Conservation (phyloP, 306 rosid species). For the Mucuna pruriens region DNA sequence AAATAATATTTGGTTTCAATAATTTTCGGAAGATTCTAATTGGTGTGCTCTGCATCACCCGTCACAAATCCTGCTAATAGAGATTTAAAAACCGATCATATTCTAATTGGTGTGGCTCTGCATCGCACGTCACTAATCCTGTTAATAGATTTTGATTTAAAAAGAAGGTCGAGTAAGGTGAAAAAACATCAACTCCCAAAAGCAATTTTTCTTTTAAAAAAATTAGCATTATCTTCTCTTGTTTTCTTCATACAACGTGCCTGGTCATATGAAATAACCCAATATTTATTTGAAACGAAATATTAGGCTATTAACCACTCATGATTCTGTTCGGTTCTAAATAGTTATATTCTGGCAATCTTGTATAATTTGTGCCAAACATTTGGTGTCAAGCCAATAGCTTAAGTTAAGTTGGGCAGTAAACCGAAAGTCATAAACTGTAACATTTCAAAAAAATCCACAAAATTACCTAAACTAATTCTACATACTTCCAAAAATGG, state of each 20-base stretch:
- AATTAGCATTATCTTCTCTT: background rate
- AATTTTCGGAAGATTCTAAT: background rate
- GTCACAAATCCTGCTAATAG: too few species aligned
- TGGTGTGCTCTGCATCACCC: background rate
- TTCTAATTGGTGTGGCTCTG: background rate
- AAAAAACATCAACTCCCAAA: background rate
- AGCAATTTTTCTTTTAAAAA: too few species aligned
- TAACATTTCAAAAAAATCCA: background rate
- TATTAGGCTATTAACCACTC: background rate
- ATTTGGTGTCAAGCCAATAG: background rate
- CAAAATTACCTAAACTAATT: constrained; percentile 34
- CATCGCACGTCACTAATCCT: background rate
- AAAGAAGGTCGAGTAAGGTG: background rate
- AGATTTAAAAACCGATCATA: background rate
- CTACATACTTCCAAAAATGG: constrained; percentile 41
- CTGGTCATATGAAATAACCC: background rate
- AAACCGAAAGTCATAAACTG: background rate
- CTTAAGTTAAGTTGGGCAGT: constrained; percentile 5
- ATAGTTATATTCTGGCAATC: background rate
- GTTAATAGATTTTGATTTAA: background rate
- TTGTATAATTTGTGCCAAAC: background rate
- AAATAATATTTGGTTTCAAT: background rate
- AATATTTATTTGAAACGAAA: background rate
- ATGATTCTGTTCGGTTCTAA: background rate
- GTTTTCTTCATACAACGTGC: background rate